Conservation (phyloP, 2,329 filamentous ascomycete species). For the Pseudonectria buxi region DNA sequence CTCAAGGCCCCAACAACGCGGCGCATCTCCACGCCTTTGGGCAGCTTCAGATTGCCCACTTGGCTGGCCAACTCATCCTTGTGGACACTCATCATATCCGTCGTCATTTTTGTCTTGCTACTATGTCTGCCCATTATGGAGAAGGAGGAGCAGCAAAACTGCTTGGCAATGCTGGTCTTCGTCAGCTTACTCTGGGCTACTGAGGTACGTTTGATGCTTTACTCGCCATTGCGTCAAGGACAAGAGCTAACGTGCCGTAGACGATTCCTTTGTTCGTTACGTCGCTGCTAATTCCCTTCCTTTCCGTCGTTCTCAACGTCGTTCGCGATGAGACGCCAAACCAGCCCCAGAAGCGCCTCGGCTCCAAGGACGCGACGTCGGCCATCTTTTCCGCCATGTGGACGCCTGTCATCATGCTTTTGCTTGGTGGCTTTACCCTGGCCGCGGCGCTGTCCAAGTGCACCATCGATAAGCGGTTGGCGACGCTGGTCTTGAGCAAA, state of each 20-base stretch:
- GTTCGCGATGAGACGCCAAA: conserved; percentile 63
- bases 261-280: conserved; percentile 97
- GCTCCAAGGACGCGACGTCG: conserved; percentile 71
- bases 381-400: conserved; percentile 96
- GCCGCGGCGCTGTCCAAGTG: conserved; percentile 94
- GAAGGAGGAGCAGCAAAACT: conserved; percentile 88
- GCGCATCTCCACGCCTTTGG: conserved; percentile 72
- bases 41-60: conserved; percentile 64
- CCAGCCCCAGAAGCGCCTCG: conserved; percentile 59
- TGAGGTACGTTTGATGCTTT: conserved; percentile 52
- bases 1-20: conserved; percentile 54
- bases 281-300: conserved; percentile 85
- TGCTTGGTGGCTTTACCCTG: conserved; percentile 92
- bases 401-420: conserved; percentile 97
- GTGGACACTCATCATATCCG: conserved; percentile 63
- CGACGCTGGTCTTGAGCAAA: conserved; percentile 92
- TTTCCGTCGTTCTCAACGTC: conserved; percentile 80
- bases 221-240: not conserved
- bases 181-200: conserved; percentile 95
- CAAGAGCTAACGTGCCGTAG: conserved; percentile 33
- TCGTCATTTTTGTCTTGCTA: conserved; percentile 67
- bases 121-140: conserved; percentile 77
- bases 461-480: conserved; percentile 95
- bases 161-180: conserved; percentile 85
- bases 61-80: conserved; percentile 84